A percentile compares a stretch with the other conserved stretches of the same genome.
Conservation (phyloP, 495 filamentous ascomycete species). For the Aspergillus leporis region DNA sequence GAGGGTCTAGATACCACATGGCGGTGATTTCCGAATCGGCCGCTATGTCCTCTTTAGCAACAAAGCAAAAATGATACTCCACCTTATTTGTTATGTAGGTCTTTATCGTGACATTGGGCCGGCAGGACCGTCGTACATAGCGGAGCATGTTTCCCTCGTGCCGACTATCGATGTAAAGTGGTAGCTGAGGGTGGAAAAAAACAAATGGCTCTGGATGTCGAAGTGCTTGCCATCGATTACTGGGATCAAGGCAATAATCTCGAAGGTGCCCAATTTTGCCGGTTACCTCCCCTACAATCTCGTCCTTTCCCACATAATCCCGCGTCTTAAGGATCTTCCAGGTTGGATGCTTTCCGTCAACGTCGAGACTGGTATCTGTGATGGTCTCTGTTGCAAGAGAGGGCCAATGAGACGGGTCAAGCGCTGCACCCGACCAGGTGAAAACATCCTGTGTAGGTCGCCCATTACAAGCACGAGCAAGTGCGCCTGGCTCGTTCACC, state of each 20-base stretch:
- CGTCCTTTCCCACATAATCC: slow-evolving; percentile 58
- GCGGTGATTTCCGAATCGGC: slow-evolving; percentile 63
- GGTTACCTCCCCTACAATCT: slow-evolving; percentile 81
- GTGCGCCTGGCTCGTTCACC: slow-evolving; percentile 62
- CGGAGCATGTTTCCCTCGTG: slow-evolving; percentile 79
- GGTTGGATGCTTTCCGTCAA: slow-evolving; percentile 50
- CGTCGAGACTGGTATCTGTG: slow-evolving; percentile 42
- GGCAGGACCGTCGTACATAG: slow-evolving; percentile 85
- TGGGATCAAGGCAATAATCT: slow-evolving; percentile 69
- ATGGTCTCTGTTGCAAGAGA: slow-evolving; percentile 47
- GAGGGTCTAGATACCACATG: slow-evolving; percentile 62
- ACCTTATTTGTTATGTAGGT: slow-evolving; percentile 73
- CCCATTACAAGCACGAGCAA: slow-evolving; percentile 43
- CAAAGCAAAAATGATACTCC: slow-evolving; percentile 86
- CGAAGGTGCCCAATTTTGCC: slow-evolving; percentile 80
- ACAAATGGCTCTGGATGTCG: slow-evolving; percentile 83
- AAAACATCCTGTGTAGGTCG: slow-evolving; percentile 48
- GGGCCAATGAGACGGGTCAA: slow-evolving; percentile 57
- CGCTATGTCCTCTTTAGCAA: slow-evolving; percentile 72
- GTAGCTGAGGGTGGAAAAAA: slow-evolving; percentile 77
- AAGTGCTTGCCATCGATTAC: slow-evolving; percentile 74
- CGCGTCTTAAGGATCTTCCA: slow-evolving; percentile 75
- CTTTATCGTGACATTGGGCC: slow-evolving; percentile 77
- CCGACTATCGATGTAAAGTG: slow-evolving; percentile 89
- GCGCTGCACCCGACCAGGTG: slow-evolving; percentile 49